Evolutionary conservation across 371 early-diverging fungal genomes (phyloP).

Genomic region (Mortierella polycephala): DNA sequence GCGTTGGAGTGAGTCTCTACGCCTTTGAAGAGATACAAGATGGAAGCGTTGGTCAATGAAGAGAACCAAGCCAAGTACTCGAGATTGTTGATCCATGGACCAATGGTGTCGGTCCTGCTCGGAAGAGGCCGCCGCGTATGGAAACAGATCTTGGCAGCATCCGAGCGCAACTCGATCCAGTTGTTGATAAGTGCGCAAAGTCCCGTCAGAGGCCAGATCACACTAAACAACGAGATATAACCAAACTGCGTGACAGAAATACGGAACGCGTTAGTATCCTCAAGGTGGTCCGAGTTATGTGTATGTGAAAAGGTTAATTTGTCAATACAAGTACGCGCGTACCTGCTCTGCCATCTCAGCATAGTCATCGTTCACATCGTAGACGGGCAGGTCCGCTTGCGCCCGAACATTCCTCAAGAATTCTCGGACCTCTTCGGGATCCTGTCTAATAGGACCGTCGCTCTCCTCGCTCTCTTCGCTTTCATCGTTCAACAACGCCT

Average conservation of each 20-base stretch:
- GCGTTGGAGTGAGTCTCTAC: slow-evolving; percentile 3
- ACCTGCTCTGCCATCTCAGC: slow-evolving; percentile 91
- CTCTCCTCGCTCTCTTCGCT: slow-evolving; percentile 16
- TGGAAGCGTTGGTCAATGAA: slow-evolving; percentile 79
- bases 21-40: slow-evolving; percentile 72
- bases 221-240: slow-evolving; percentile 83
- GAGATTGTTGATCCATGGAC: slow-evolving; percentile 85
- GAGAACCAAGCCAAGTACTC: slow-evolving; percentile 74
- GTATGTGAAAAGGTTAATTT: neutral
- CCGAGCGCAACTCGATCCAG: slow-evolving; percentile 87
- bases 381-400: slow-evolving; percentile 72
- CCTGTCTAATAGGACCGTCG: slow-evolving; percentile 20
- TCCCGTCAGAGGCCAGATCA: slow-evolving; percentile 85
- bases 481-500: slow-evolving; percentile 9
- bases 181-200: slow-evolving; percentile 84
- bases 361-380: slow-evolving; percentile 88
- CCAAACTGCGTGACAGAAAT: slow-evolving; percentile 68
- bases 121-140: slow-evolving; percentile 83
- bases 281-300: too few species aligned
- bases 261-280: too few species aligned
- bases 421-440: slow-evolving; percentile 56
- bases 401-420: slow-evolving; percentile 59
- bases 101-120: slow-evolving; percentile 79
- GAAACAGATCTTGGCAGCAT: slow-evolving; percentile 87
- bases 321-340: slow-evolving; percentile 15